Evolutionary conservation across 2,329 filamentous ascomycete genomes (phyloP), one percentile per base, ranked within the genome.

Genomic region (Davidsoniella australis): DNA sequence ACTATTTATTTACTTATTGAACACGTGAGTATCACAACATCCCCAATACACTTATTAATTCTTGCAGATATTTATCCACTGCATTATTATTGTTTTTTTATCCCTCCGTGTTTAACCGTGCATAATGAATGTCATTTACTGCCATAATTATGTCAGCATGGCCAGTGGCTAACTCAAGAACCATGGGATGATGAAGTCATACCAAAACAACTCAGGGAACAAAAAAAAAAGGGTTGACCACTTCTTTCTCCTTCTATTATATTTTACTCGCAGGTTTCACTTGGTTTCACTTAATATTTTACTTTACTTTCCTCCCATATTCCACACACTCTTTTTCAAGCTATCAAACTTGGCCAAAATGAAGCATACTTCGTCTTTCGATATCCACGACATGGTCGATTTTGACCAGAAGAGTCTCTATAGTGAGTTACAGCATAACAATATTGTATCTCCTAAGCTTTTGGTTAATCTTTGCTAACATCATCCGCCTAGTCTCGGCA

Each of bases 401-500:
- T 70, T 85, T 50, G 68, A 69, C 63, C 77, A 85, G 66, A 70
- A 67, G 63, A 82, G 78, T 63, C 64, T 87, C 51, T 67, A 75
- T 54, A 63, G 82, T 86, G 72, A 54, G 76, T 67, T 38, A 36
- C 20, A 14, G 26, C 33, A 26, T 40, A 14, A n/a, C 17, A 23
- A 23, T 16, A 40, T 23, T 14, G 7, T 29, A 38, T 3, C 6
- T 23, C 17, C 10, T 18, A 18, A 2, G 36, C 16, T 47, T 36
- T 5, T 7, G n/a, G 37, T 5, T 17, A 23, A 33, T 33, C 3
- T 4, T 33, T 33, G 12, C 29, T 47, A 41, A 40, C 20, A 10
- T 17, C 45, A n/a, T 49, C 10, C 41, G n/a, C 51, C 51, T 56
- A 94, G 88, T 91, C 57, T 85, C 86, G 57, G 84, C 80, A 44